Evolutionary conservation across 2,329 filamentous ascomycete genomes (phyloP).

Genomic region (Rachicladosporium sp.): DNA sequence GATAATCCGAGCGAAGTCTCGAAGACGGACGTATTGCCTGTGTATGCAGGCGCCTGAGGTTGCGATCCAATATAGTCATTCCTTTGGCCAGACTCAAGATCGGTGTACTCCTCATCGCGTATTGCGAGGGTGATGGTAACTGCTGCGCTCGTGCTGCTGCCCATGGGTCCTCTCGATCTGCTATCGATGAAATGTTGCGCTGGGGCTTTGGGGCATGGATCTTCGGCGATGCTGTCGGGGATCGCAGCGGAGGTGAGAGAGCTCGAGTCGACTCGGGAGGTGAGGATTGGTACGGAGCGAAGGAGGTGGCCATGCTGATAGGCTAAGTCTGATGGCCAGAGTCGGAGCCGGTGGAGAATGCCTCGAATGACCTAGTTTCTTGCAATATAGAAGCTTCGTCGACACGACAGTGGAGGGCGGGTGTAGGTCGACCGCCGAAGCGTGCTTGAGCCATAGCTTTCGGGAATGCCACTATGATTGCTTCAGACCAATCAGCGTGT

Average conservation of each 20-base stretch:
- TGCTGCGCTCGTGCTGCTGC: conserved; percentile 28
- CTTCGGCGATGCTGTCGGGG: conserved; percentile 39
- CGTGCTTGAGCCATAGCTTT: too few species aligned
- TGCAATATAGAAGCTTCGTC: too few species aligned
- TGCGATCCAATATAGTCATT: conserved; percentile 20
- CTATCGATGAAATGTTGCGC: conserved; percentile 18
- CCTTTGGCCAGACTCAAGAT: conserved; percentile 17
- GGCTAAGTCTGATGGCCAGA: too few species aligned
- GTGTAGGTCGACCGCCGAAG: too few species aligned
- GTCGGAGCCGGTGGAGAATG: too few species aligned
- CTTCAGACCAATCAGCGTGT: too few species aligned
- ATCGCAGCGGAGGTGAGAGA: conserved; percentile 54
- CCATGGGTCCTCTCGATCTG: conserved; percentile 26
- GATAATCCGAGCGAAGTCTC: conserved; percentile 80
- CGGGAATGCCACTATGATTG: too few species aligned
- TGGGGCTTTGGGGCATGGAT: conserved; percentile 16
- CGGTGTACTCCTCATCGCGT: conserved; percentile 18
- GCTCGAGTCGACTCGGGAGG: conserved; percentile 77
- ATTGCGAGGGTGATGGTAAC: conserved; percentile 26
- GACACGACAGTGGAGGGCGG: too few species aligned
- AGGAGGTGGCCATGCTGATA: conserved; percentile 55
- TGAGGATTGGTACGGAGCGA: conserved; percentile 91
- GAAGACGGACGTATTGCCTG: conserved; percentile 50
- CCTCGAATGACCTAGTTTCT: too few species aligned
- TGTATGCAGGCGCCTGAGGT: conserved; percentile 8